These are phyloP conservation scores for Boletales sp. DNA, from an alignment of 768 basidiomycete genomes.

Conservation along the genomic window DNA sequence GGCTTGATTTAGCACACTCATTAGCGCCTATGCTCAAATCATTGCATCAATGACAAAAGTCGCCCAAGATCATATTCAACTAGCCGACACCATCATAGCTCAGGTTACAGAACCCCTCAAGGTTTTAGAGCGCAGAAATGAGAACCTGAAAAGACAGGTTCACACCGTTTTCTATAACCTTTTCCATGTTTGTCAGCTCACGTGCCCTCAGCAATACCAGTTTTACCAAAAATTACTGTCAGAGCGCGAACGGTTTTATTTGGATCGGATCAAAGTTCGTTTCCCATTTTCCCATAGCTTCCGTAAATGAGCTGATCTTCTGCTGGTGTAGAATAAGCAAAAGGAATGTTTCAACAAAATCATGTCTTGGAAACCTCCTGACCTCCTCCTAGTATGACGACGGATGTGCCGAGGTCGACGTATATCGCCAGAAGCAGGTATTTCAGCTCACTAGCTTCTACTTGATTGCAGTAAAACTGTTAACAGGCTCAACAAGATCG, in stretches of 20 bases:
- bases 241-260: constrained; percentile 66
- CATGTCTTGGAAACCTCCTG: constrained; percentile 1
- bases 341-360: constrained; percentile 21
- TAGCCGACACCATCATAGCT: constrained; percentile 57
- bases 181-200: constrained; percentile 5
- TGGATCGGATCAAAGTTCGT: constrained; percentile 66
- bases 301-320: constrained; percentile 1
- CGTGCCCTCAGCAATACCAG: constrained; percentile 52
- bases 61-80: constrained; percentile 65
- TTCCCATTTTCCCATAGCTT: constrained; percentile 3
- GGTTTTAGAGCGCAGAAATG: constrained; percentile 56
- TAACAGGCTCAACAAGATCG: constrained; percentile 66
- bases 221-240: constrained; percentile 69
- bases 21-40: constrained; percentile 65
- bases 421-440: constrained; percentile 76
- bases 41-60: constrained; percentile 55
- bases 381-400: constrained; percentile 62
- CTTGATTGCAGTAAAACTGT: constrained; percentile 5
- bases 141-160: constrained; percentile 69
- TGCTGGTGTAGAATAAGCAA: constrained; percentile 25
- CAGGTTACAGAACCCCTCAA: constrained; percentile 66
- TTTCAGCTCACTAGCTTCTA: background rate
- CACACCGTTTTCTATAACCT: background rate
- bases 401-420: constrained; percentile 70
- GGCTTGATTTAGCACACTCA: constrained; percentile 54